Evolutionary conservation across 192 early-diverging fungal species (phyloP).

Genomic region (Thoreauomyces humboldtii): DNA sequence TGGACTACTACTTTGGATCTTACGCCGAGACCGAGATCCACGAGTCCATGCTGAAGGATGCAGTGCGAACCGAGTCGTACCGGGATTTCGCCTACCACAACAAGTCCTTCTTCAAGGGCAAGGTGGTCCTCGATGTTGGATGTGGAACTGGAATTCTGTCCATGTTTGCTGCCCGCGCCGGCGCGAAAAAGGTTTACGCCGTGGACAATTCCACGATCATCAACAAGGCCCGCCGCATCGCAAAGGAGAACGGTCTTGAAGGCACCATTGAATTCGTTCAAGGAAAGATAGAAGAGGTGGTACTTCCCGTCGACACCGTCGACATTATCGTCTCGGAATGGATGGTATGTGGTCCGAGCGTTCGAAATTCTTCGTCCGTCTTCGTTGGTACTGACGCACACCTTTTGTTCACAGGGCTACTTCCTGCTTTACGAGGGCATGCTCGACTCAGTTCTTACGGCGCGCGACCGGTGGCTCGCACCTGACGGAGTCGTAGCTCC

Average conservation of each 20-base stretch:
- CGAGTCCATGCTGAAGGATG: slow-evolving; percentile 85
- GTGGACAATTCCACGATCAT: slow-evolving; percentile 88
- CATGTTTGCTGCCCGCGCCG: slow-evolving; percentile 88
- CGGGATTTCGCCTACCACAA: slow-evolving; percentile 81
- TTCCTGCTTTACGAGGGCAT: slow-evolving; percentile 88
- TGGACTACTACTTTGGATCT: slow-evolving; percentile 62
- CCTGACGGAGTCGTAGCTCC: slow-evolving; percentile 69
- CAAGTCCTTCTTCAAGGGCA: slow-evolving; percentile 79
- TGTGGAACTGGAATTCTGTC: slow-evolving; percentile 90
- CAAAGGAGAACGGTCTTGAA: slow-evolving; percentile 69
- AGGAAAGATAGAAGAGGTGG: slow-evolving; percentile 78
- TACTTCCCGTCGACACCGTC: slow-evolving; percentile 70
- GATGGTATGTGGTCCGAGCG: slow-evolving; percentile 57
- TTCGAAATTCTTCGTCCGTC: not conserved
- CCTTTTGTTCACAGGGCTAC: slow-evolving; percentile 54
- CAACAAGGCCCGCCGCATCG: slow-evolving; percentile 74
- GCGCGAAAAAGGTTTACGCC: slow-evolving; percentile 69
- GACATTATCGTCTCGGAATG: slow-evolving; percentile 89
- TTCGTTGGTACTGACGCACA: not conserved
- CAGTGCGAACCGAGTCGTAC: slow-evolving; percentile 76
- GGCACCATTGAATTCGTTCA: slow-evolving; percentile 55
- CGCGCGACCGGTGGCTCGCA: slow-evolving; percentile 75
- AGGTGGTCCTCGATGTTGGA: slow-evolving; percentile 84
- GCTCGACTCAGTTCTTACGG: slow-evolving; percentile 84
- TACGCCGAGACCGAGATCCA: slow-evolving; percentile 64